phyloP scores from a whole-genome alignment of 139 green algal species.

The Auxenochlorella pyrenoidosa region DNA sequence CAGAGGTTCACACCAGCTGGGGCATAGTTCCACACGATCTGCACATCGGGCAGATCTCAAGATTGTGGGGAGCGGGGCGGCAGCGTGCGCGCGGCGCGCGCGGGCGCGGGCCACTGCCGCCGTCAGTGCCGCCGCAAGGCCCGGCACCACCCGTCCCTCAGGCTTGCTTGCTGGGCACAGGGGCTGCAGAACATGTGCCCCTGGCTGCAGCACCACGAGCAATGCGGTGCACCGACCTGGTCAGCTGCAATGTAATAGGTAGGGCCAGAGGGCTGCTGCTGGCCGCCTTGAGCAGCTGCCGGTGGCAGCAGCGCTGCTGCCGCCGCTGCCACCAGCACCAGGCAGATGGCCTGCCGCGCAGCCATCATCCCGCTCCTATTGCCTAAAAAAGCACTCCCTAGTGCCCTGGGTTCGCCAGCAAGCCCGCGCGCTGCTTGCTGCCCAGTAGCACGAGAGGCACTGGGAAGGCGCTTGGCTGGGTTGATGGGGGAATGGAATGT shows the following conservation, averaged over 20 bases:
- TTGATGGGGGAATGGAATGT: too few relatives aligned
- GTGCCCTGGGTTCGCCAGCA: neutral
- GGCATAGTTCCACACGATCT: slow-evolving; percentile 20
- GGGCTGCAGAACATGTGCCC: neutral
- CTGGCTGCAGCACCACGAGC: neutral
- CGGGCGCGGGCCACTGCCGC: neutral
- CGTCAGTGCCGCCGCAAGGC: neutral
- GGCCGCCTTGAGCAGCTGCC: neutral
- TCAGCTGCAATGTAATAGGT: slow-evolving; percentile 29
- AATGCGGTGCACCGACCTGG: neutral
- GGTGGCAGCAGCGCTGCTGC: neutral
- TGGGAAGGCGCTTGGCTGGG: neutral
- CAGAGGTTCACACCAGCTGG: slow-evolving; percentile 27
- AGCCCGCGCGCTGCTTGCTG: neutral
- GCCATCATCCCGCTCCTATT: neutral
- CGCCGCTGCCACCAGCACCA: neutral
- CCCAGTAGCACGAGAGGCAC: too few relatives aligned
- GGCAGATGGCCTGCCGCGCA: neutral
- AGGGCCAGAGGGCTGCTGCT: neutral
- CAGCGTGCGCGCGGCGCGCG: neutral
- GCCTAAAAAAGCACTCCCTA: neutral
- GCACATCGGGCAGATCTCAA: neutral
- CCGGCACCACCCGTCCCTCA: too few relatives aligned
- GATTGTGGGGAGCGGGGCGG: neutral
- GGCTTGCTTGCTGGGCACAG: too few relatives aligned